Evolutionary conservation across 176 grass and related monocot genomes (phyloP).

Genomic region (Triticum turgidum): DNA sequence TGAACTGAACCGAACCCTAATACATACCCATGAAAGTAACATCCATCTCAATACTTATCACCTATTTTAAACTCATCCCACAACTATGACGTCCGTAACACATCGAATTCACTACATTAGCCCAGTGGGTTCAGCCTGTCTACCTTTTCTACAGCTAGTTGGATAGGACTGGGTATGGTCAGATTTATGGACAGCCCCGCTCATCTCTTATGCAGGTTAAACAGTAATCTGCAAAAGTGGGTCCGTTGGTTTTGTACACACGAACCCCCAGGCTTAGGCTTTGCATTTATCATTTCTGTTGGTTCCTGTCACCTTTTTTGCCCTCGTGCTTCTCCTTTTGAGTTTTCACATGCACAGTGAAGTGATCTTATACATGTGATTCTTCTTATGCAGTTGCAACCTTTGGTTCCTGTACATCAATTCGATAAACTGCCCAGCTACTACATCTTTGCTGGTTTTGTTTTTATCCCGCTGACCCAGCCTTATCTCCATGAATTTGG

Average conservation of each 20-base stretch:
- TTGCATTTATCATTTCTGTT: neutral
- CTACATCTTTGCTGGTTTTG: conserved; percentile 94
- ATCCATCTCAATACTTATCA: neutral
- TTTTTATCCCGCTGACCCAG: conserved; percentile 89
- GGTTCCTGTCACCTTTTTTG: neutral
- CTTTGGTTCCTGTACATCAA: conserved; percentile 93
- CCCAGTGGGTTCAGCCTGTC: neutral
- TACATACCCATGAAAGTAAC: neutral
- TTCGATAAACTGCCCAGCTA: conserved; percentile 93
- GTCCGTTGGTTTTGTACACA: neutral
- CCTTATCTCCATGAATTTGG: conserved; percentile 99
- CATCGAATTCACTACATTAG: neutral
- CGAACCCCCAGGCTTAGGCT: neutral
- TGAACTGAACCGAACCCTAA: neutral
- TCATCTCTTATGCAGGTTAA: conserved; percentile 1
- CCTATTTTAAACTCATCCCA: neutral
- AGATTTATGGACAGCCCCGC: neutral
- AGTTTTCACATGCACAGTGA: conserved; percentile 9
- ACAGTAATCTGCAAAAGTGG: neutral
- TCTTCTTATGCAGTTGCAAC: conserved; percentile 76
- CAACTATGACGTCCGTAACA: neutral
- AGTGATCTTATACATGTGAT: conserved; percentile 8
- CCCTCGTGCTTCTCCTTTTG: neutral
- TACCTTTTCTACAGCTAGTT: conserved; percentile 1
- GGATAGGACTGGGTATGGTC: neutral